These are phyloP conservation scores for Peniophora sp. DNA, from an alignment of 1,284 basidiomycete species.

Conservation along the genomic window DNA sequence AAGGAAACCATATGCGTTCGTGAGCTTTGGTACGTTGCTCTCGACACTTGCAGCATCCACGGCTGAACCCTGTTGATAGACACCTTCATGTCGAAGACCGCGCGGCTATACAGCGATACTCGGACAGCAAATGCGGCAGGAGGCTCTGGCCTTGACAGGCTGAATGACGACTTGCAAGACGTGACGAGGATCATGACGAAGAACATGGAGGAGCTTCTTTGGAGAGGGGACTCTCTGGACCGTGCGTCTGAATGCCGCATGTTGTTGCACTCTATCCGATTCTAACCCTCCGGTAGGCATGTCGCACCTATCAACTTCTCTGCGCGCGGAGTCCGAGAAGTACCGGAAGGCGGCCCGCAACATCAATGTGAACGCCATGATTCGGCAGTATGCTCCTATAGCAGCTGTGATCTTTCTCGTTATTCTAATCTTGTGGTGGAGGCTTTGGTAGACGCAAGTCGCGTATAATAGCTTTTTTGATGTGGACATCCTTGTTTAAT, in stretches of 20 bases:
- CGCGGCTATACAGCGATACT: constrained; percentile 90
- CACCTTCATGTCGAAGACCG: constrained; percentile 98
- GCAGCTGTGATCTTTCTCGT: constrained; percentile 76
- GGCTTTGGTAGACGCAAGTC: constrained; percentile 49
- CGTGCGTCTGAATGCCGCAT: constrained; percentile 40
- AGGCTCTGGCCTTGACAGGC: constrained; percentile 67
- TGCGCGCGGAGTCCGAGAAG: constrained; percentile 95
- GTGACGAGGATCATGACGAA: constrained; percentile 99
- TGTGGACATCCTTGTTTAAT: too few relatives aligned
- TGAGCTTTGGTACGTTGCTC: constrained; percentile 76
- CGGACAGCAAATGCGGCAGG: constrained; percentile 73
- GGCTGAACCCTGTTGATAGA: constrained; percentile 38
- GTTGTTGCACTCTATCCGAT: neutral
- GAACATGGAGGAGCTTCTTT: constrained; percentile 99
- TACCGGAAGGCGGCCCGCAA: constrained; percentile 94
- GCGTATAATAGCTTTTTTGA: neutral
- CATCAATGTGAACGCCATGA: constrained; percentile 89
- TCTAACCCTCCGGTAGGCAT: constrained; percentile 56
- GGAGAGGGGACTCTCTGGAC: constrained; percentile 95
- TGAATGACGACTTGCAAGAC: constrained; percentile 96
- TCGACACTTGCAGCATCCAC: neutral
- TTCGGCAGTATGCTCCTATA: constrained; percentile 93
- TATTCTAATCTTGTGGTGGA: constrained; percentile 87
- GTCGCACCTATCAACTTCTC: constrained; percentile 96
- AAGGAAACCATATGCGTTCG: constrained; percentile 90